phyloP scores from a whole-genome alignment of 306 rosid genomes.

The Vigna reflexopilosa region DNA sequence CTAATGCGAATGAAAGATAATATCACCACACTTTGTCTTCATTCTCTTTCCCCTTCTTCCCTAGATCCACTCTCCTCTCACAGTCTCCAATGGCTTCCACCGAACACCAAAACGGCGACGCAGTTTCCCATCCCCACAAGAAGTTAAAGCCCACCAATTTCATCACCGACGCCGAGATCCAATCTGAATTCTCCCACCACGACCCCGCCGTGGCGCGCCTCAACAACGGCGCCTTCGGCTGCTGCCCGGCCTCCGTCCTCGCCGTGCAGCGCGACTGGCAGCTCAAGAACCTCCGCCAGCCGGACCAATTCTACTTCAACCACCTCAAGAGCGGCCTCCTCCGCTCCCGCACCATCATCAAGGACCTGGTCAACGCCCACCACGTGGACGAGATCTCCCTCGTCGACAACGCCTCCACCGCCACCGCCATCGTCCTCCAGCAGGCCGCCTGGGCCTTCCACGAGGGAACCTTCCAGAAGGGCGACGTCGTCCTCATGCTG shows the following conservation, averaged over 20 bases:
- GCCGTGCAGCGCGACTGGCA: constrained; percentile 66
- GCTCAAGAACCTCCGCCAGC: constrained; percentile 65
- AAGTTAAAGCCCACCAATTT: constrained; percentile 45
- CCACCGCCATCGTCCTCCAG: constrained; percentile 78
- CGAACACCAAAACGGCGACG: constrained; percentile 63
- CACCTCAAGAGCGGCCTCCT: constrained; percentile 60
- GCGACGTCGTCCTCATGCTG: constrained; percentile 78
- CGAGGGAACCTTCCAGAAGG: constrained; percentile 61
- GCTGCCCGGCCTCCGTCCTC: constrained; percentile 68
- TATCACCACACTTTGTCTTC: background rate
- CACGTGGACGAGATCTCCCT: constrained; percentile 76
- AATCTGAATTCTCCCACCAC: constrained; percentile 72
- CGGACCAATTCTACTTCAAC: constrained; percentile 75
- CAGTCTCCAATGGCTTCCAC: constrained; percentile 38
- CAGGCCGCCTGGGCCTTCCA: constrained; percentile 70
- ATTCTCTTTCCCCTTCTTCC: background rate
- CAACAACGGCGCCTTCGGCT: constrained; percentile 69
- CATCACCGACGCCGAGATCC: constrained; percentile 61
- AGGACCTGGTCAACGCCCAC: constrained; percentile 66
- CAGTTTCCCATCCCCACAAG: constrained; percentile 45
- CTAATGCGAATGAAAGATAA: background rate
- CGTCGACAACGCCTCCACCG: constrained; percentile 92
- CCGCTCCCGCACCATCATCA: constrained; percentile 57
- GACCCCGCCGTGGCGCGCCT: constrained; percentile 68
- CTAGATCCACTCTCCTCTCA: background rate